phyloP scores from a whole-genome alignment of 805 yeast species.

The Ogataea degrootiae region DNA sequence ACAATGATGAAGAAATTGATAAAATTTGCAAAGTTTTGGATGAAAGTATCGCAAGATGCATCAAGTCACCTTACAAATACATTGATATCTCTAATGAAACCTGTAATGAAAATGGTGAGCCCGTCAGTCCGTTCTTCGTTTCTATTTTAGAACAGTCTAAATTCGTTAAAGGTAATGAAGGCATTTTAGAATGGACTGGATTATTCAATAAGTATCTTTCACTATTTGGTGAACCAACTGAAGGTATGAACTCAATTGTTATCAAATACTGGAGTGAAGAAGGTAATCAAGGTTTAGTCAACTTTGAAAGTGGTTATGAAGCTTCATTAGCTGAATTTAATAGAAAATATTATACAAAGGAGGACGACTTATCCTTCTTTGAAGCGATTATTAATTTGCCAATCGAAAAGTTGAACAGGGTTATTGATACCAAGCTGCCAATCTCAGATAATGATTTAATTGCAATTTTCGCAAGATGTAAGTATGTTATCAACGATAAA shows the following conservation, averaged over 20 bases:
- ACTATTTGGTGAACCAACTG: constrained; percentile 56
- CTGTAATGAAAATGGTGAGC: constrained; percentile 7
- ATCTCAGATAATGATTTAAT: constrained; percentile 44
- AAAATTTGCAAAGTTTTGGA: constrained; percentile 65
- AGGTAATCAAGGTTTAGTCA: constrained; percentile 2
- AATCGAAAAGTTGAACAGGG: constrained; percentile 20
- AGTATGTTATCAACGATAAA: constrained; percentile 25
- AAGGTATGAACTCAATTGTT: constrained; percentile 13
- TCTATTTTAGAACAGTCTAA: constrained; percentile 67
- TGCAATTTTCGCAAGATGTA: constrained; percentile 38
- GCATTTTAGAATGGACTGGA: constrained; percentile 42
- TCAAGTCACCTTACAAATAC: constrained; percentile 78
- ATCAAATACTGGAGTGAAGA: constrained; percentile 11
- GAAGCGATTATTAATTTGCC: constrained; percentile 32
- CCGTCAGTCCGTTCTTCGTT: constrained; percentile 54
- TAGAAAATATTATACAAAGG: neutral
- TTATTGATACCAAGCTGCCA: constrained; percentile 33
- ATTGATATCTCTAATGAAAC: constrained; percentile 47
- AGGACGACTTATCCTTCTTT: constrained; percentile 25
- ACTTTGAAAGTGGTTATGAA: constrained; percentile 8
- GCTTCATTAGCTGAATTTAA: constrained; percentile 4
- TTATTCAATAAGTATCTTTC: constrained; percentile 42
- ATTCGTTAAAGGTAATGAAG: constrained; percentile 38
- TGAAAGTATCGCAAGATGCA: constrained; percentile 67
- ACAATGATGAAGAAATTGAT: constrained; percentile 14